Evolutionary conservation across 768 basidiomycete genomes (phyloP), one percentile per base, ranked within the genome.

Genomic region (Podaxis rugospora): DNA sequence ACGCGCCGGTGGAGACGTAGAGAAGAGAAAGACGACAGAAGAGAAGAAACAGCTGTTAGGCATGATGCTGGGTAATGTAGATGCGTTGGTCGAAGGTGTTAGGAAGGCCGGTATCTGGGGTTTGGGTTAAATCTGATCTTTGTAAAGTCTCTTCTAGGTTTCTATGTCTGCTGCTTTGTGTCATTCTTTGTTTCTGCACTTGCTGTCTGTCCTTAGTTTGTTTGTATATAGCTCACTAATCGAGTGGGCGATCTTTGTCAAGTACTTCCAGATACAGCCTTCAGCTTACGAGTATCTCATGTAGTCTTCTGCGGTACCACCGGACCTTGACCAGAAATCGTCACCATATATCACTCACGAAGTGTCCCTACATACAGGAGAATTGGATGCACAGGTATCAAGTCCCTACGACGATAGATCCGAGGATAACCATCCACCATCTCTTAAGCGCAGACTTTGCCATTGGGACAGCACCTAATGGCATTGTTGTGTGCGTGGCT

Each of bases 31-130:
- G 66, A 89, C 86, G 46, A 92, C 85, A 46, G 88, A 91, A 61
- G 90, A 94, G 75, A 94, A 94, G 77, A 93, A 89, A 72, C 84
- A 86, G 69, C 70, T 91, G 47, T 68, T 96, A 60, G 89, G 89
- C 0, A 87, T 83, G 49, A 88, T 94, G 85, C 72, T 96, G 47
- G 93, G 92, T 3, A 95, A 96, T 70, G 94, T 96, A 2, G 94
- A 95, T 70, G 89, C 90, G 32, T 79, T 96, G 9, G 92, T 96
- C 4, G 92, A 93, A 63, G 88, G 93, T 0, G 90, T 96, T 36
- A 79, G 88, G 63, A 90, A 87, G 72, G 92, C 91, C 0, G 92
- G 93, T 0, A 86, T 95, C 58, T 95, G 92, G 92, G 92, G 93
- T 5, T 71, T 93, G 59, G 85, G 73, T 37, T 72, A 63, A 64